Base-by-base conservation (phyloP, 768 basidiomycete species). In the Arthromyces matolae region DNA sequence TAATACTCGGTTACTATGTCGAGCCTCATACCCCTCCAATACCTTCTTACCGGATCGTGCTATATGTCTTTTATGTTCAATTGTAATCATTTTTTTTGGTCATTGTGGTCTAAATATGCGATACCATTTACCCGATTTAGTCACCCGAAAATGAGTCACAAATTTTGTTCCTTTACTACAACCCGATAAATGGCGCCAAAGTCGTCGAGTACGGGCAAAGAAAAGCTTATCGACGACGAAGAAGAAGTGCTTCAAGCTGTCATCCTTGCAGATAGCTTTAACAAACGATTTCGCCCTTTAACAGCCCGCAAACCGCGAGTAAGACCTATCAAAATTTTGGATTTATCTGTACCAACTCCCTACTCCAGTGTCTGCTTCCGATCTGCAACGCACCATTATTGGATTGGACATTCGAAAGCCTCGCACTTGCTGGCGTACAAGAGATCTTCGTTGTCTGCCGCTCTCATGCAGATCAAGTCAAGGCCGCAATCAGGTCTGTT, bases 371-470 rank as follows among this genome's bases (percentile, higher is more conserved):
- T 66, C 77, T 98, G 9, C 74, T 98, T 19, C 96, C 95, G 1
- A 80, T 98, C 56, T 93, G 93, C 69, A 97, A 97, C 66, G 87
- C 89, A 0, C 87, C 93, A 4, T 70, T 99, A 24, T 76, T 99
- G 27, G 90, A 92, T 58, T 98, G 95, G 93, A 97, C 96, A 3
- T 85, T 98, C 51, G 96, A 99, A 63, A 88, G 88, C 63, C 79
- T 99, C 28, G 84, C 91, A 23, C 75, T 96, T n/a, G 91, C 93
- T 27, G 93, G 93, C 45, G 93, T 99, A 28, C 90, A 94, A 63
- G 91, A 97, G 68, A 89, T 96, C 49, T 95, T 96, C 64, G 87
- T 99, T 37, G 83, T 98, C 58, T 94, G 93, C 64, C 81, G 90
- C 50, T 94, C 92, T 41, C 89, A 95, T 65, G 81, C 91, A 8